phyloP scores from a whole-genome alignment of 345 rosid genomes.

The Microthlaspi erraticum region DNA sequence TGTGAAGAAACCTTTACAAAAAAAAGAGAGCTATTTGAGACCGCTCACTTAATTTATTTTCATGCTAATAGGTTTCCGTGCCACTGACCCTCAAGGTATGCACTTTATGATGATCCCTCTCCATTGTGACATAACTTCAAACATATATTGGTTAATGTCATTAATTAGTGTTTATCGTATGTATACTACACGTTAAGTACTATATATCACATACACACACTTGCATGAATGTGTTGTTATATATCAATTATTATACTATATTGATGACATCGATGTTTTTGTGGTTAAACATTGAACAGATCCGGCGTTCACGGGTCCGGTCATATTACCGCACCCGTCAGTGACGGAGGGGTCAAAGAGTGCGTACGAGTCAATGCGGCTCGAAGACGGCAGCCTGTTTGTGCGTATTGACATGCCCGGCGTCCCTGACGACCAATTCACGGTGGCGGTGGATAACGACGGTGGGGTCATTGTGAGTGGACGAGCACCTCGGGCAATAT shows the following conservation, averaged over 20 bases:
- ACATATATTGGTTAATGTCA: neutral
- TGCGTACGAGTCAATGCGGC: constrained; percentile 23
- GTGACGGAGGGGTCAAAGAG: constrained; percentile 27
- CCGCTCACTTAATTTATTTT: too few species aligned
- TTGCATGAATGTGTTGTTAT: too few species aligned
- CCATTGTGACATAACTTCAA: constrained; percentile 6
- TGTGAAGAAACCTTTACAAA: too few species aligned
- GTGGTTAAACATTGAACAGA: constrained; percentile 16
- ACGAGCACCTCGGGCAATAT: neutral
- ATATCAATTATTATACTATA: too few species aligned
- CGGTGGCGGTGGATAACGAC: neutral
- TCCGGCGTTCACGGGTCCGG: constrained; percentile 24
- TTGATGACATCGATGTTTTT: neutral
- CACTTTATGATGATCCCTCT: neutral
- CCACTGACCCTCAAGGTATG: constrained; percentile 27
- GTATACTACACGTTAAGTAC: too few species aligned
- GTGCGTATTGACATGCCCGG: constrained; percentile 41
- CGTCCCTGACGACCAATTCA: neutral
- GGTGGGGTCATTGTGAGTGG: constrained; percentile 17
- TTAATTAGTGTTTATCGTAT: too few species aligned
- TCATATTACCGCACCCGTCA: constrained; percentile 17
- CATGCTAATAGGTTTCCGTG: neutral
- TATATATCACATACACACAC: neutral
- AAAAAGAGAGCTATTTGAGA: too few species aligned
- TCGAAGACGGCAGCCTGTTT: constrained; percentile 30